Base-by-base conservation (phyloP, 1,284 basidiomycete species). In the Cerrena zonata region DNA sequence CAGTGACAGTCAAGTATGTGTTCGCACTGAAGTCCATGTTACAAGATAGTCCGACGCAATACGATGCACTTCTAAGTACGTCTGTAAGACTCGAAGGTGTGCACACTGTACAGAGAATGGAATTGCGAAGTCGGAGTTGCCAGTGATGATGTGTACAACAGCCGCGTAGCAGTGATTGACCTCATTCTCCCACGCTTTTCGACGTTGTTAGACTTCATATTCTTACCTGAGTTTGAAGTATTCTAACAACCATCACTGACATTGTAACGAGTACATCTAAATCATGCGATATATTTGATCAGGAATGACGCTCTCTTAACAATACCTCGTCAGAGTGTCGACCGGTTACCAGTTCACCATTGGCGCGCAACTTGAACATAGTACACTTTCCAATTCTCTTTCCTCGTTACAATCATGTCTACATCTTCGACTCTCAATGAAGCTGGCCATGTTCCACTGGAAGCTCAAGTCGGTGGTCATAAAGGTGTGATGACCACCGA, bases 391-490 rank as follows among this genome's bases (percentile, higher is more conserved):
- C 15, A 7, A 34, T 34, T 34, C n/a, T n/a, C n/a, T n/a, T n/a
- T n/a, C n/a, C n/a, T n/a, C n/a, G n/a, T 34, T 7, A 34, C 30
- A 34, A 34, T 15, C 7, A 24, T 18, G 37, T 15, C 36, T 52
- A 44, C 50, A 19, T 22, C 51, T 22, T 24, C 38, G 2, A 3
- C 49, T 34, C n/a, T n/a, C n/a, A 26, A 30, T 15, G 19, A 19
- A 42, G 13, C 41, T 24, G 37, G 38, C 5, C 45, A 47, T 37
- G n/a, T 50, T 38, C 57, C 74, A 1, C 73, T 82, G 45, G 64
- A 67, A 1, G 70, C 73, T 54, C 93, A 96, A 70, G 92, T 97
- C 34, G 94, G 90, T 19, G 94, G 94, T 0, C 94, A 98, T 63
- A 71, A 80, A 11, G 86, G 86, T 36, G 82, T 97, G 24, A 75